Base-by-base conservation (phyloP, 805 yeast genomes). In the Candida pini region DNA sequence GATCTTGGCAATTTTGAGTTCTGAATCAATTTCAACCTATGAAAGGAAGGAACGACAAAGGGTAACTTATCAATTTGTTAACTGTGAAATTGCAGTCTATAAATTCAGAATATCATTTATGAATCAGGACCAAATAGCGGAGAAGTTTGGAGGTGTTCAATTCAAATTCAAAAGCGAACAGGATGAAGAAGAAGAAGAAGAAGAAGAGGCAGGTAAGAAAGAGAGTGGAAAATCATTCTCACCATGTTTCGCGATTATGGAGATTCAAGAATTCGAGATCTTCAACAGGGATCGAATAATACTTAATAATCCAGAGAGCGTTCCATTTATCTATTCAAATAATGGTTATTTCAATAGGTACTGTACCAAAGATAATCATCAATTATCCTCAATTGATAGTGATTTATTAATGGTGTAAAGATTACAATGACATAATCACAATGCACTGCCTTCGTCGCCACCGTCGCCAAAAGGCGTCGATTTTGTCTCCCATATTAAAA, bases 261-360 rank as follows among this genome's bases (percentile, higher is more conserved):
- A 43, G 19, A 38, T 50, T 6, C 30, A 36, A n/a, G 36, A 34
- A 3, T 40, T 50, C 27, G 9, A 28, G 9, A 8, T 45, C 5
- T 45, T 43, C 34, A 45, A 45, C 30, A 39, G 55, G 28, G 55
- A 50, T 30, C 47, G 43, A 32, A 30, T 40, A 8, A 30, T 34
- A 12, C 34, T 47, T 17, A 35, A 40, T 29, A 40, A 40, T 30
- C 35, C 37, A 2, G 33, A 34, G 10, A n/a, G 28, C 1, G 36
- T 47, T 2, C 48, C 47, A 6, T 50, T 36, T 29, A 15, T 48
- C 6, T 50, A 50, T 22, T n/a, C 30, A 7, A 19, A 26, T 4
- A 5, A 19, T 2, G 12, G 15, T 5, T 47, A 44, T n/a, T n/a
- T n/a, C n/a, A n/a, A n/a, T n/a, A n/a, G n/a, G n/a, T n/a, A n/a